A percentile compares a stretch with the other conserved stretches of the same genome.
phyloP scores from a whole-genome alignment of 2,329 filamentous ascomycete genomes.

The Zasmidium citrigriseum region DNA sequence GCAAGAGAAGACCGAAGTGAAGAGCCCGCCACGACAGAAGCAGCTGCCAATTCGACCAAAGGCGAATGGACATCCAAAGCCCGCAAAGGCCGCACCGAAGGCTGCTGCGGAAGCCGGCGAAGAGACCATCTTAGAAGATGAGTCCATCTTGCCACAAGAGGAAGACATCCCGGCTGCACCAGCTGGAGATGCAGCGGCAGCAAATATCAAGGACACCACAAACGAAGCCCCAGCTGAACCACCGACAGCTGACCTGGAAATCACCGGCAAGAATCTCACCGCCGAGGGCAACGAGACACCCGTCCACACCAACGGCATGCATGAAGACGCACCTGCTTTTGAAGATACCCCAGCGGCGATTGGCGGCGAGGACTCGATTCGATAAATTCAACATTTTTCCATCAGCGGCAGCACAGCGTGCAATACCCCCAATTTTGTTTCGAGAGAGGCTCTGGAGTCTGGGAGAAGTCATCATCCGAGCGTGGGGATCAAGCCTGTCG shows the following conservation, averaged over 20 bases:
- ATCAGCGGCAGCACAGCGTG: no score
- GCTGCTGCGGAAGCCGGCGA: constrained; percentile 6
- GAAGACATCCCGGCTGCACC: neutral
- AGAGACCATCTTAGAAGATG: neutral
- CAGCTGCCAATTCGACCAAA: constrained; percentile 15
- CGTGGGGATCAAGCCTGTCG: neutral
- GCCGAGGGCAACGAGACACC: constrained; percentile 9
- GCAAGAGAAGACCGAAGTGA: constrained; percentile 58
- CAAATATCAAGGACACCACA: neutral
- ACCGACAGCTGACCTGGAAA: neutral
- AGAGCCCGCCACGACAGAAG: constrained; percentile 38
- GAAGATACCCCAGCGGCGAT: constrained; percentile 6
- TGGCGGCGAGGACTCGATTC: neutral
- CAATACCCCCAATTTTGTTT: no score
- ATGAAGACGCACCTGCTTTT: constrained; percentile 1
- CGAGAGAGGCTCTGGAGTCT: neutral
- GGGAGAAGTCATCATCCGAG: neutral
- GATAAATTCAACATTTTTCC: no score
- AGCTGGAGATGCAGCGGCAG: neutral
- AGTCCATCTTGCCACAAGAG: neutral
- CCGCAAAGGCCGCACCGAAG: constrained; percentile 5
- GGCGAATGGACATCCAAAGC: constrained; percentile 18
- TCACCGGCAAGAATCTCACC: neutral
- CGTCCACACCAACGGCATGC: constrained; percentile 4
- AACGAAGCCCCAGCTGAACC: neutral